A percentile compares a stretch with the other conserved stretches of the same genome.
phyloP scores from a whole-genome alignment of 225 moss, liverwort and hornwort species.

The Bryum argenteum region DNA sequence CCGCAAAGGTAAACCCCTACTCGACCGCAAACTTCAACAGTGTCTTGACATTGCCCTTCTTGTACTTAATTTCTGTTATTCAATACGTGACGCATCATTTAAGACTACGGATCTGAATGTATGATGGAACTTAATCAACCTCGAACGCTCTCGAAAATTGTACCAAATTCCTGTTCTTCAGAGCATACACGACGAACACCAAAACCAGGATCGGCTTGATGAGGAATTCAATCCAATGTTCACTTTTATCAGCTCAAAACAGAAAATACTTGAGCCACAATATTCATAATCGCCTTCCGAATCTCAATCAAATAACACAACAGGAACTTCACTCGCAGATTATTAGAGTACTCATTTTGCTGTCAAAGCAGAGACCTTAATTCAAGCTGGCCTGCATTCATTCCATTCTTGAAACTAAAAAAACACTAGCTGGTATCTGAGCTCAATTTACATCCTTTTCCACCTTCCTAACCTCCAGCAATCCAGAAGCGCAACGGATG shows the following conservation, averaged over 20 bases:
- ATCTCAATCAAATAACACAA: neutral
- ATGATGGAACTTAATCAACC: too few species aligned
- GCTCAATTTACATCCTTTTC: neutral
- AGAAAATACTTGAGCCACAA: neutral
- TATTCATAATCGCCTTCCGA: neutral
- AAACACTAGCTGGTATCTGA: slow-evolving; percentile 10
- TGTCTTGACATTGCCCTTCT: neutral
- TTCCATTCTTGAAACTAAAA: neutral
- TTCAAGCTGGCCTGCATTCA: slow-evolving; percentile 3
- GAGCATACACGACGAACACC: neutral
- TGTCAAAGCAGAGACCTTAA: slow-evolving; percentile 13
- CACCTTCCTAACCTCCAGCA: too few species aligned
- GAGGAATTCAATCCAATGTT: neutral
- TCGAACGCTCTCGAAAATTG: neutral
- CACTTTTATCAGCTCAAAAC: neutral
- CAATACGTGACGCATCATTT: too few species aligned
- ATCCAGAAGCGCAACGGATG: neutral
- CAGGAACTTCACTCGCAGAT: neutral
- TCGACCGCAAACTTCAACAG: neutral
- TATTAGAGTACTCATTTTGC: neutral
- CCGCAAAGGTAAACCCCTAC: slow-evolving; percentile 7
- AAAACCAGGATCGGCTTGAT: neutral
- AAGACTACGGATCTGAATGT: too few species aligned
- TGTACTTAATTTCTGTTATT: too few species aligned
- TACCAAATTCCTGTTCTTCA: neutral